Base-by-base conservation (phyloP, 768 basidiomycete species). In the Rhodotorula paludigena region DNA sequence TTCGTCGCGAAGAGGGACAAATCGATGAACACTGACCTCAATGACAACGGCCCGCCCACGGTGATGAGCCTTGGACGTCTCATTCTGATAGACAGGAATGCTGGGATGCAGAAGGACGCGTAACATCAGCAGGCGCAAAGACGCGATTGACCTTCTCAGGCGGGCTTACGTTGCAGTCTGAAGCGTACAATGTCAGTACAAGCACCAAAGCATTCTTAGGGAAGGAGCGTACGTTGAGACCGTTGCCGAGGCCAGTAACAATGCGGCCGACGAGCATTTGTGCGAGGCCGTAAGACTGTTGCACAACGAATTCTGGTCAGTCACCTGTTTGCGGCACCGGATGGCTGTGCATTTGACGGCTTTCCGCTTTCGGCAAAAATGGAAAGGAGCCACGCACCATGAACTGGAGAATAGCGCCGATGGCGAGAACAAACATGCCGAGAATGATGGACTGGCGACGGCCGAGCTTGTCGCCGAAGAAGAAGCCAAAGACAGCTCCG, bases 201-300 rank as follows among this genome's bases (percentile, higher is more conserved):
- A n/a, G n/a, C 49, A 51, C 14, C 28, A 28, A 51, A 51, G 49
- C 5, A 18, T 30, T 28, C 18, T 10, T n/a, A 23, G 9, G 48
- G 16, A 85, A 86, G 23, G 81, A 80, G 85, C 5, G 86, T 86
- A 51, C 49, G 65, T 38, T 48, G 36, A 63, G 21, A 23, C 62
- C 86, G 68, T 87, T 87, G 25, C 86, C 85, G n/a, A 86, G 71
- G 23, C 86, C 85, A 6, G 85, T 85, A 51, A 85, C 72, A 61
- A 84, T 80, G 16, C 86, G 82, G 7, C 85, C 86, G 23, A 86
- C 83, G 49, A 86, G 80, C 68, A 87, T 81, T 72, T 86, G 85
- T 0, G 83, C 80, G 65, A 86, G 86, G 64, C 82, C 81, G 51
- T 52, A 52, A 2, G 68, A 82, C n/a, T n/a, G n/a, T 84, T 5